These are phyloP conservation scores for Ustulina deusta DNA, from an alignment of 2,329 filamentous ascomycete species.

Conservation along the genomic window DNA sequence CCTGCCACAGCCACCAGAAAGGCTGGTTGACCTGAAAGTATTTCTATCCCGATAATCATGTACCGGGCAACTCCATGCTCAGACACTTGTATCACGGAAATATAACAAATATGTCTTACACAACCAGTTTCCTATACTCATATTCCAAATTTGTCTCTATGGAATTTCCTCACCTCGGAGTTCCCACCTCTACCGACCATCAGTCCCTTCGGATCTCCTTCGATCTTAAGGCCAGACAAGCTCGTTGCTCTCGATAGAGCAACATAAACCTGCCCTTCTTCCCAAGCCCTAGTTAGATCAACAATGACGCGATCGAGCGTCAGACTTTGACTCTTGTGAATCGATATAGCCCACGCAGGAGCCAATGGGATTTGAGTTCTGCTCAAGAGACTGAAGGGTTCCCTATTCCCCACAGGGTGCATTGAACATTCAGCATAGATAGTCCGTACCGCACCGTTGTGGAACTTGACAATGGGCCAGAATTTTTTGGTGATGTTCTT, in stretches of 20 bases:
- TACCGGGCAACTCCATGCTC: constrained; percentile 1
- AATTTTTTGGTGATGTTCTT: constrained; percentile 47
- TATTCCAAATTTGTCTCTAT: constrained; percentile 51
- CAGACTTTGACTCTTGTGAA: constrained; percentile 73
- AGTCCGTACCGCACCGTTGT: constrained; percentile 58
- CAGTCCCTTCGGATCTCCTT: constrained; percentile 50
- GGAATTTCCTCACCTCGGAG: constrained; percentile 51
- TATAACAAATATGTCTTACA: neutral
- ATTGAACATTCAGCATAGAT: constrained; percentile 66
- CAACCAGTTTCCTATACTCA: constrained; percentile 4
- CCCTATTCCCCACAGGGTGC: constrained; percentile 58
- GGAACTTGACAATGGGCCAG: constrained; percentile 67
- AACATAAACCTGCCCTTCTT: constrained; percentile 71
- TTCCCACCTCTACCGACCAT: constrained; percentile 51
- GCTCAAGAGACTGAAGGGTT: constrained; percentile 61
- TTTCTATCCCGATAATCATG: neutral
- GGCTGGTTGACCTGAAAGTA: neutral
- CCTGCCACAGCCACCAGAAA: neutral
- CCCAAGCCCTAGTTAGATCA: constrained; percentile 64
- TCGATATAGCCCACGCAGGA: constrained; percentile 71
- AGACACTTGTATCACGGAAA: neutral
- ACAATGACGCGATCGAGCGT: constrained; percentile 70
- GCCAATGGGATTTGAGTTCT: constrained; percentile 72
- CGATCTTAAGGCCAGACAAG: constrained; percentile 61
- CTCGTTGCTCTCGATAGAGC: constrained; percentile 68